Conservation (phyloP, 305 asterid genomes). For the Lippia alba region DNA sequence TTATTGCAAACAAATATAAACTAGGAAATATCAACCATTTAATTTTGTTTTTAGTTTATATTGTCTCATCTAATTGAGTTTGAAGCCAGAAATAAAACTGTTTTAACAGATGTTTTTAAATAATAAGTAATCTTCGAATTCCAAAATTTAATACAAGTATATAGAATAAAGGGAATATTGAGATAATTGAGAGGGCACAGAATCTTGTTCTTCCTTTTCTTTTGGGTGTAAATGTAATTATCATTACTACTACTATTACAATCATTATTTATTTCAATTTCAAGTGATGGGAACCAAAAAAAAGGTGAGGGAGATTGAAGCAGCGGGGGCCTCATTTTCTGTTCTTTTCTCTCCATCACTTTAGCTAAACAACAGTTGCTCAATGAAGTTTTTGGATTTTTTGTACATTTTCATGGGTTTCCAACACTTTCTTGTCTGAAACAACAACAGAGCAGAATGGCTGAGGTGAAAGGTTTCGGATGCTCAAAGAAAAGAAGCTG, state of each 20-base stretch:
- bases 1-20: too few species aligned
- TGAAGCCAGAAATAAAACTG: too few species aligned
- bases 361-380: background rate
- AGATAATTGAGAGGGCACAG: background rate
- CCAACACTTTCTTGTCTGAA: conserved; percentile 11
- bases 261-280: background rate
- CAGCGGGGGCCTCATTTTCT: conserved; percentile 16
- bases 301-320: background rate
- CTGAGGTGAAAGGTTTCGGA: conserved; percentile 23
- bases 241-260: background rate
- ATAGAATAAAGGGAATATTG: background rate
- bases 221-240: background rate
- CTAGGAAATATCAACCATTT: too few species aligned
- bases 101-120: too few species aligned
- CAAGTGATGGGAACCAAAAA: background rate
- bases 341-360: background rate
- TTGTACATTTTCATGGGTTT: conserved; percentile 13
- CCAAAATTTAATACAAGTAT: too few species aligned
- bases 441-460: background rate
- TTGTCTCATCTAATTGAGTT: too few species aligned
- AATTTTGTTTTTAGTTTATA: too few species aligned
- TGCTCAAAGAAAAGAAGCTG: conserved; percentile 33
- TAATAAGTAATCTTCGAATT: too few species aligned
- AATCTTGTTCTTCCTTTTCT: background rate
- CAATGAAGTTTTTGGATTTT: conserved; percentile 21